Conservation (phyloP, 2,329 filamentous ascomycete species). For the Aspergillus piperis region DNA sequence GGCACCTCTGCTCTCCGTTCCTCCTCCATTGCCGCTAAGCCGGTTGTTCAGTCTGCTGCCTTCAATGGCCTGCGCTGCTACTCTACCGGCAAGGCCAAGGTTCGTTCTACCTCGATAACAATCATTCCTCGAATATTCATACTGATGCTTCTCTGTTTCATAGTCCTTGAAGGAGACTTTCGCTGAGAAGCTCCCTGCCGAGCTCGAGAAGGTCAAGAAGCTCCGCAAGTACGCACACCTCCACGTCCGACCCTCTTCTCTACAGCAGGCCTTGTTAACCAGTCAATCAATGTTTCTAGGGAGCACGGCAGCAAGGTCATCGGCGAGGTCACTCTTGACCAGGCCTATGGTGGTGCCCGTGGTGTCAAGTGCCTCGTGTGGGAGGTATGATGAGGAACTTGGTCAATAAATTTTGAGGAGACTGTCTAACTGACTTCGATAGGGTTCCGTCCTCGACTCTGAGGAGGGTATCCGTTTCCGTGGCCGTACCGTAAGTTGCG, state of each 20-base stretch:
- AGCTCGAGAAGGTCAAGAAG: slow-evolving; percentile 99
- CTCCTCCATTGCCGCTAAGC: slow-evolving; percentile 66
- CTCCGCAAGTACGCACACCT: slow-evolving; percentile 76
- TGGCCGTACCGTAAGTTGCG: slow-evolving; percentile 74
- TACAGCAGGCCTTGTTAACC: slow-evolving; percentile 25
- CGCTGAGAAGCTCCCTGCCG: slow-evolving; percentile 89
- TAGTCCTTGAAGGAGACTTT: slow-evolving; percentile 98
- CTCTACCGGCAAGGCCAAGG: slow-evolving; percentile 83
- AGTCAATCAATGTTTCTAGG: slow-evolving; percentile 52
- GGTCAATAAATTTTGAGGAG: neutral
- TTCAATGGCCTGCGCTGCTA: slow-evolving; percentile 88
- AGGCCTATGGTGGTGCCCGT: slow-evolving; percentile 98
- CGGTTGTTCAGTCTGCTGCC: slow-evolving; percentile 68
- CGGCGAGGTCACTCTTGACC: slow-evolving; percentile 97
- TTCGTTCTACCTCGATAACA: slow-evolving; percentile 47
- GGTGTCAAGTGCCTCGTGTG: slow-evolving; percentile 98
- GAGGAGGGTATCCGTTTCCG: slow-evolving; percentile 99
- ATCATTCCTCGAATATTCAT: slow-evolving; percentile 14
- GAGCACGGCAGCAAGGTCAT: slow-evolving; percentile 94
- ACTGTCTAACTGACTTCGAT: slow-evolving; percentile 16
- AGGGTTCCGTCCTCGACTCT: slow-evolving; percentile 91
- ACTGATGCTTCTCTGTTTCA: slow-evolving; percentile 29
- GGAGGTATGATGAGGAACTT: slow-evolving; percentile 61
- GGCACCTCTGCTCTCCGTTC: slow-evolving; percentile 80
- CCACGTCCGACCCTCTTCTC: neutral